These are phyloP conservation scores for Aureobasidium sp. DNA, from an alignment of 2,329 filamentous ascomycete genomes.

Conservation along the genomic window DNA sequence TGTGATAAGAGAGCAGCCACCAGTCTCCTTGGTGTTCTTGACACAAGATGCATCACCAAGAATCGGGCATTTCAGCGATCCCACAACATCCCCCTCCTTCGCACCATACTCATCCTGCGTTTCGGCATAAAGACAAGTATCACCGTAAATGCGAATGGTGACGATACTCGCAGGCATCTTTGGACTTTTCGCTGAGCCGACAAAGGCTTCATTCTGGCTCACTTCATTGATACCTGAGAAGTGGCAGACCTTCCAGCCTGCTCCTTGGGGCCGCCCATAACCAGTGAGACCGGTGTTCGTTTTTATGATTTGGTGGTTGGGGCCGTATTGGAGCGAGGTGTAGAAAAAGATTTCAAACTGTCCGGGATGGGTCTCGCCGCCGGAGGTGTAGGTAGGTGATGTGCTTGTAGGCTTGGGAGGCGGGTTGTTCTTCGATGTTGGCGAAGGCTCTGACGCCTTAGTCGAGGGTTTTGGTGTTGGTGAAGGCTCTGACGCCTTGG, in stretches of 20 bases:
- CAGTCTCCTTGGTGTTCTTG: background rate
- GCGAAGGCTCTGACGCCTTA: too few relatives aligned
- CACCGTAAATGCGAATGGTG: background rate
- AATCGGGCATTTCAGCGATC: background rate
- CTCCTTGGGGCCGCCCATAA: background rate
- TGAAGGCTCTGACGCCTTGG: too few relatives aligned
- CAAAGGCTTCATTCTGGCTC: background rate
- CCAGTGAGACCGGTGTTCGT: background rate
- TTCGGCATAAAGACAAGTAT: background rate
- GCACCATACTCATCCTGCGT: background rate
- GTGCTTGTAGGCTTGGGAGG: background rate
- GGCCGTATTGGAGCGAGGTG: background rate
- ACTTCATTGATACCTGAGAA: background rate
- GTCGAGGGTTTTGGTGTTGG: too few relatives aligned
- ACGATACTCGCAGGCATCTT: background rate
- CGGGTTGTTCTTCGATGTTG: too few relatives aligned
- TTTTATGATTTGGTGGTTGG: background rate
- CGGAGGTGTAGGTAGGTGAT: background rate
- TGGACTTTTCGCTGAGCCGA: background rate
- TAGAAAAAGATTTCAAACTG: background rate
- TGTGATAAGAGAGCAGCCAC: background rate
- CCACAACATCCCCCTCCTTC: background rate
- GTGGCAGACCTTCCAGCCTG: background rate
- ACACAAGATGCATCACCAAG: background rate
- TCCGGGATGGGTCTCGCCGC: background rate